These are phyloP conservation scores for Pyrenopolyporus hunteri DNA, from an alignment of 495 filamentous ascomycete species.

Conservation along the genomic window DNA sequence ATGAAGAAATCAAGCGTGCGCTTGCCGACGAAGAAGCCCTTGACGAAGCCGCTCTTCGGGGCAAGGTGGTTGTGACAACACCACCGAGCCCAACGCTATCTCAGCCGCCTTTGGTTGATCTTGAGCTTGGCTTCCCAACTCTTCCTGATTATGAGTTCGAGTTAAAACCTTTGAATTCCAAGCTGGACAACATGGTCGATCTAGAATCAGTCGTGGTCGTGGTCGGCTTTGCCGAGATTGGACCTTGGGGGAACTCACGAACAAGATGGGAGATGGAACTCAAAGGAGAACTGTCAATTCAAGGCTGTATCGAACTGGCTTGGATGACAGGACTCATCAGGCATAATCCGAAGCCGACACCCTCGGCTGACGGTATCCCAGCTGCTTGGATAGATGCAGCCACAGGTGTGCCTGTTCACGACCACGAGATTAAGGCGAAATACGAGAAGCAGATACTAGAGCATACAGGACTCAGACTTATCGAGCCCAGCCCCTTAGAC, in stretches of 20 bases:
- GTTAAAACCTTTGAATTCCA: constrained; percentile 79
- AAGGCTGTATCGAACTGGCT: constrained; percentile 90
- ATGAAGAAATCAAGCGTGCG: constrained; percentile 85
- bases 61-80: constrained; percentile 79
- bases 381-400: constrained; percentile 85
- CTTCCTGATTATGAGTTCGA: constrained; percentile 87
- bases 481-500: constrained; percentile 86
- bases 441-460: constrained; percentile 90
- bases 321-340: constrained; percentile 95
- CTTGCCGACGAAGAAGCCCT: constrained; percentile 95
- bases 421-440: constrained; percentile 84
- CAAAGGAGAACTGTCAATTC: constrained; percentile 82
- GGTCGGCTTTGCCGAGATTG: constrained; percentile 87
- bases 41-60: constrained; percentile 93
- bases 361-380: constrained; percentile 78
- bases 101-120: constrained; percentile 87
- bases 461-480: constrained; percentile 86
- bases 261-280: constrained; percentile 95
- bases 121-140: constrained; percentile 89
- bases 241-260: constrained; percentile 89
- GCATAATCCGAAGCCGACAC: constrained; percentile 75
- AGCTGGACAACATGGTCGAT: constrained; percentile 95
- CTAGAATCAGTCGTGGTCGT: constrained; percentile 97
- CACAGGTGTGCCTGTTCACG: constrained; percentile 80
- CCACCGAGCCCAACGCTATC: constrained; percentile 75